Evolutionary conservation across 345 rosid species (phyloP), one percentile per base, ranked within the genome.

Genomic region (Iberis pinnata): DNA sequence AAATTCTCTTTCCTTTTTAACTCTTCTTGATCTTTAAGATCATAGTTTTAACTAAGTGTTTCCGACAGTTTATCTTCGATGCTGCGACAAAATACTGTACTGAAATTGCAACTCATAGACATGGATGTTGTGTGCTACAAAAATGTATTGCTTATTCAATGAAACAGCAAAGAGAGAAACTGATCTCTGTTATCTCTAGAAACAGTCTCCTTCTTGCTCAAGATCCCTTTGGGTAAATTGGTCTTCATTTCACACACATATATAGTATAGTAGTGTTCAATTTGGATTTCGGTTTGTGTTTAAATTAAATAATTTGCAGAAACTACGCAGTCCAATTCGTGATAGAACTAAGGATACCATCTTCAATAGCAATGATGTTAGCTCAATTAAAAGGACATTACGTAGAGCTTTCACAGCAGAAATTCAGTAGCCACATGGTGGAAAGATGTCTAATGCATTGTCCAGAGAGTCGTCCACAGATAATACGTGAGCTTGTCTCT

Each of bases 121-220:
- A 79, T 44, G 85, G 85, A 24, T 79, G 85, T 16, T 79, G 85
- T 36, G 85, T 79, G 9, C 77, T 79, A n/a, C 85, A 79, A 49
- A 68, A 69, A 43, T 79, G 85, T 67, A 72, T 79, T 41, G 73
- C 70, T 43, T 72, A 67, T 53, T 79, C 81, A 55, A 67, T 50
- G 55, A 80, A 78, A 24, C 68, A 74, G 47, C 65, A 74, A 22
- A 53, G 73, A 58, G 73, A 72, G 42, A 68, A 56, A 1, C 55
- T 79, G 27, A 68, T 79, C 4, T 31, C 71, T 19, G 76, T 74
- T 43, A 79, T 76, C 33, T 69, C 79, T 6, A 43, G 61, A 26
- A 76, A 72, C 53, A 79, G 77, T 32, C 74, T 79, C 40, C 58
- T 74, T 3, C 81, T 79, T 44, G 68, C 84, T 17, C 79, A 76